Evolutionary conservation across 176 grass and related monocot species (phyloP).

Genomic region (Hordeum vulgare): MorexV3_pseudomolecules_assembly NC_058518.1:383904229-383904728

Average conservation of each 20-base stretch:
- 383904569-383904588: not conserved
- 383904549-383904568: not conserved
- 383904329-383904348: no score
- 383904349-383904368: no score
- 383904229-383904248: no score
- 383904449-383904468: conserved; percentile 19
- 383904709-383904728: not conserved
- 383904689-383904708: conserved; percentile 25
- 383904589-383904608: not conserved
- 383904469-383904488: conserved; percentile 23
- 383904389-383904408: not conserved
- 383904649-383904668: not conserved
- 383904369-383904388: no score
- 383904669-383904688: conserved; percentile 24
- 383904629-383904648: conserved; percentile 11
- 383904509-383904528: conserved; percentile 25
- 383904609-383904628: not conserved
- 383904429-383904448: not conserved
- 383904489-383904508: not conserved
- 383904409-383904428: not conserved
- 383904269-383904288: no score
- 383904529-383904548: not conserved
- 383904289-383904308: no score
- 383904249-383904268: no score
- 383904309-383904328: no score